phyloP scores from a whole-genome alignment of 768 basidiomycete species.

The Scleroderma citrinum region DNA sequence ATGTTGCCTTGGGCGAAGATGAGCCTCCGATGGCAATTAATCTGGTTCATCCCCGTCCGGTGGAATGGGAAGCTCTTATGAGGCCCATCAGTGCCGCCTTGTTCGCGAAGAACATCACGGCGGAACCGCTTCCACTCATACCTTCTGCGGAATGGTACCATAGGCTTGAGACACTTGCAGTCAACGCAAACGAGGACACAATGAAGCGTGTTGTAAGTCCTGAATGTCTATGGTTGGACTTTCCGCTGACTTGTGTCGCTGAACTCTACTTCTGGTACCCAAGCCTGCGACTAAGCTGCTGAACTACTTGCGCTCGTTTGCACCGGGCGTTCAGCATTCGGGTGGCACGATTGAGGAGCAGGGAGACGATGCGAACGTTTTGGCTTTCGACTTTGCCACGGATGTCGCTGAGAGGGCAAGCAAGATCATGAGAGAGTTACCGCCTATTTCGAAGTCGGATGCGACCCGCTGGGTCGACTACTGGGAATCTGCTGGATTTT shows the following conservation, averaged over 20 bases:
- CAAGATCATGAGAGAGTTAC: constrained; percentile 26
- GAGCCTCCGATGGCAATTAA: constrained; percentile 20
- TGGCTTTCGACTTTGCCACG: constrained; percentile 16
- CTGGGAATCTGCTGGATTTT: constrained; percentile 28
- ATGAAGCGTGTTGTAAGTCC: constrained; percentile 26
- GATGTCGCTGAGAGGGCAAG: constrained; percentile 27
- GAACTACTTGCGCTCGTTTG: constrained; percentile 20
- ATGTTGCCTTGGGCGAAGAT: constrained; percentile 21
- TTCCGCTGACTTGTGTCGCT: constrained; percentile 16
- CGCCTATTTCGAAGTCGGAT: constrained; percentile 20
- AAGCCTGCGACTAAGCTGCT: constrained; percentile 32
- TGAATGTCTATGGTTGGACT: constrained; percentile 37
- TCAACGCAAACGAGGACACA: constrained; percentile 15
- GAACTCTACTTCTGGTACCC: too few species aligned
- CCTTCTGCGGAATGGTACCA: constrained; percentile 33
- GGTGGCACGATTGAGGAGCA: not conserved
- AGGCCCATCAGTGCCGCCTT: constrained; percentile 15
- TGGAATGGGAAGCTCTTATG: constrained; percentile 22
- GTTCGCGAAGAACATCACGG: constrained; percentile 6
- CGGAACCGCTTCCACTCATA: constrained; percentile 23
- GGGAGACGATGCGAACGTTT: not conserved
- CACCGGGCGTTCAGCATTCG: constrained; percentile 11
- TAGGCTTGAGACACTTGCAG: constrained; percentile 11
- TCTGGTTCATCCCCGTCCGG: constrained; percentile 30
- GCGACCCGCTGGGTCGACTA: constrained; percentile 34